Conservation (phyloP, 768 basidiomycete genomes). For the Boletus sp. region DNA sequence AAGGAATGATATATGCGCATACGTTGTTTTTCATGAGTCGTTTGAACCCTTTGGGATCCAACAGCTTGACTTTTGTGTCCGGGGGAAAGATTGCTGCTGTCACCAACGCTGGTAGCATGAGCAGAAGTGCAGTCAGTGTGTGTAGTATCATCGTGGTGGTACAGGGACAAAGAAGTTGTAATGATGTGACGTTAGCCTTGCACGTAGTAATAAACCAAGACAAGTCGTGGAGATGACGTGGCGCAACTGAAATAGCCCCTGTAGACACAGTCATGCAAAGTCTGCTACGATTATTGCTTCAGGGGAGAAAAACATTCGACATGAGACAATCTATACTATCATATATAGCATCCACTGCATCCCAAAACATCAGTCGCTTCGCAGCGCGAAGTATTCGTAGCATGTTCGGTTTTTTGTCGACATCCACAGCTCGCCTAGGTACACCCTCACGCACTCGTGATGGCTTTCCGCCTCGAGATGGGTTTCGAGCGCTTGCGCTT, state of each 20-base stretch:
- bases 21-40: slow-evolving; percentile 76
- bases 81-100: slow-evolving; percentile 47
- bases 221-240: slow-evolving; percentile 9
- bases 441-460: slow-evolving; percentile 18
- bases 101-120: slow-evolving; percentile 36
- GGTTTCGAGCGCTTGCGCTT: slow-evolving; percentile 85
- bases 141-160: slow-evolving; percentile 26
- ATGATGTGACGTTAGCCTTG: not conserved
- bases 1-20: slow-evolving; percentile 28
- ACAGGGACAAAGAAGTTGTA: not conserved
- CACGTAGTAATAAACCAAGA: not conserved
- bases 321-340: slow-evolving; percentile 7
- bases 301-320: not conserved
- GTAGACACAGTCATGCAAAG: not conserved
- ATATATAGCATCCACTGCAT: not conserved
- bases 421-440: not conserved
- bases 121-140: slow-evolving; percentile 13
- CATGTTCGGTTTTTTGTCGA: not conserved
- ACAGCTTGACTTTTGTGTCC: slow-evolving; percentile 66
- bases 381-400: not conserved
- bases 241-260: slow-evolving; percentile 12
- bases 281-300: not conserved
- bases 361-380: not conserved
- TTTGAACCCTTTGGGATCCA: slow-evolving; percentile 69
- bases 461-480: slow-evolving; percentile 52